A percentile compares a stretch with the other conserved stretches of the same genome.
Evolutionary conservation across 306 rosid genomes (phyloP).

Genomic region (Vigna nakashimae): DNA sequence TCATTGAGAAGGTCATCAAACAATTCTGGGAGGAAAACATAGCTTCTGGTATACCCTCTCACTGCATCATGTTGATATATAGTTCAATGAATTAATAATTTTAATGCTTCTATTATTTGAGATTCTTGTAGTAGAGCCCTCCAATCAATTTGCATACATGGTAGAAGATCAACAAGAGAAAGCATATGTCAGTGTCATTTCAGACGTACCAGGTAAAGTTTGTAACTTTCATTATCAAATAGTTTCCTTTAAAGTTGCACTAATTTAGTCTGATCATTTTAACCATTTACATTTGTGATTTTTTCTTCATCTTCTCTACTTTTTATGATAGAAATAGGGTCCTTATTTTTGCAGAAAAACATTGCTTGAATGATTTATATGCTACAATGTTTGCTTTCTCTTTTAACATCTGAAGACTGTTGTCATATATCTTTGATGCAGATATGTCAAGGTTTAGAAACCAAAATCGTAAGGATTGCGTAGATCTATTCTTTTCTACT

Average conservation of each 20-base stretch:
- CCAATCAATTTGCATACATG: slow-evolving; percentile 42
- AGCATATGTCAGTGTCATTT: slow-evolving; percentile 48
- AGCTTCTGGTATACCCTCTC: slow-evolving; percentile 56
- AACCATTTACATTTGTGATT: slow-evolving; percentile 21
- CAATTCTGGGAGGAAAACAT: slow-evolving; percentile 61
- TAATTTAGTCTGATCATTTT: slow-evolving; percentile 37
- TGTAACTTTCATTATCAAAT: slow-evolving; percentile 25
- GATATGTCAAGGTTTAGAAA: slow-evolving; percentile 50
- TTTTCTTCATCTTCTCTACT: slow-evolving; percentile 18
- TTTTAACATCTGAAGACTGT: slow-evolving; percentile 35
- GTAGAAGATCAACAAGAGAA: slow-evolving; percentile 47
- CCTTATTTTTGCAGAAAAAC: neutral
- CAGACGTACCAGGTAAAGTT: slow-evolving; percentile 58
- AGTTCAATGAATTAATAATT: slow-evolving; percentile 23
- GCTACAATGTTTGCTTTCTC: slow-evolving; percentile 41
- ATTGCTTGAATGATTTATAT: slow-evolving; percentile 26
- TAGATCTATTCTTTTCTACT: slow-evolving; percentile 51
- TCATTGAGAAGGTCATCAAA: slow-evolving; percentile 66
- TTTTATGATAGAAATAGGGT: slow-evolving; percentile 22
- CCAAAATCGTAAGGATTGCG: slow-evolving; percentile 49
- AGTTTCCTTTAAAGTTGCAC: slow-evolving; percentile 29
- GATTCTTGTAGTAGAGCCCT: slow-evolving; percentile 53
- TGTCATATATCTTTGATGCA: slow-evolving; percentile 56
- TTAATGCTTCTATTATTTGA: slow-evolving; percentile 39
- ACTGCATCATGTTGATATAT: slow-evolving; percentile 46